Evolutionary conservation across 2,329 filamentous ascomycete genomes (phyloP).

Genomic region (Gyromitra esculenta): DNA sequence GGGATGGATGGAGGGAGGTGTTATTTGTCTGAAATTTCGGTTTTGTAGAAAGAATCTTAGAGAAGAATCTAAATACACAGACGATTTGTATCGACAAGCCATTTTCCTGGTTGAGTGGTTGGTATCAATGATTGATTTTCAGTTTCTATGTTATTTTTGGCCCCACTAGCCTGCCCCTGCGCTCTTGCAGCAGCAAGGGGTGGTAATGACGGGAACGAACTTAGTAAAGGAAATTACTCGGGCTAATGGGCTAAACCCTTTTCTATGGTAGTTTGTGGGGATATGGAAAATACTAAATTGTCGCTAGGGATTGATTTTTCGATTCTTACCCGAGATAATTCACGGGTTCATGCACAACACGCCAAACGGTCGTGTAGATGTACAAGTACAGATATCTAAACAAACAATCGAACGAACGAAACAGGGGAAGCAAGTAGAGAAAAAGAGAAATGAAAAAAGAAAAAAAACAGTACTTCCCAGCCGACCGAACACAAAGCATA

Average conservation of each 20-base stretch:
- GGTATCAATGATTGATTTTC: conserved; percentile 5
- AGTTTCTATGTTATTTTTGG: background rate
- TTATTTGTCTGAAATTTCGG: background rate
- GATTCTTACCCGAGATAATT: conserved; percentile 31
- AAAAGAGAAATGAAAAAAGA: background rate
- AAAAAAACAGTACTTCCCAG: background rate
- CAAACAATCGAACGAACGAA: too few species aligned
- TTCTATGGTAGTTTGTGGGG: background rate
- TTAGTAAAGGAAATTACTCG: background rate
- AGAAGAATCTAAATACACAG: background rate
- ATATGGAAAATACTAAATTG: background rate
- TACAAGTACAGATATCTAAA: conserved; percentile 25
- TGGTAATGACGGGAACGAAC: too few species aligned
- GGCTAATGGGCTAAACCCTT: background rate
- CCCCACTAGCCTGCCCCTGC: background rate
- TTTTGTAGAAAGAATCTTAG: background rate
- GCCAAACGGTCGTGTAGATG: conserved; percentile 28
- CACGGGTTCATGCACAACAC: conserved; percentile 32
- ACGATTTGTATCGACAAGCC: too few species aligned
- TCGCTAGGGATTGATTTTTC: background rate
- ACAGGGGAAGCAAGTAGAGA: background rate
- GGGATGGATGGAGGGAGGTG: background rate
- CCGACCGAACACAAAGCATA: background rate
- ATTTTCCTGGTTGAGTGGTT: background rate
- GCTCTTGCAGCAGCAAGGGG: background rate